Base-by-base conservation (phyloP, 2,329 filamentous ascomycete genomes). In the Nemania sp. region DNA sequence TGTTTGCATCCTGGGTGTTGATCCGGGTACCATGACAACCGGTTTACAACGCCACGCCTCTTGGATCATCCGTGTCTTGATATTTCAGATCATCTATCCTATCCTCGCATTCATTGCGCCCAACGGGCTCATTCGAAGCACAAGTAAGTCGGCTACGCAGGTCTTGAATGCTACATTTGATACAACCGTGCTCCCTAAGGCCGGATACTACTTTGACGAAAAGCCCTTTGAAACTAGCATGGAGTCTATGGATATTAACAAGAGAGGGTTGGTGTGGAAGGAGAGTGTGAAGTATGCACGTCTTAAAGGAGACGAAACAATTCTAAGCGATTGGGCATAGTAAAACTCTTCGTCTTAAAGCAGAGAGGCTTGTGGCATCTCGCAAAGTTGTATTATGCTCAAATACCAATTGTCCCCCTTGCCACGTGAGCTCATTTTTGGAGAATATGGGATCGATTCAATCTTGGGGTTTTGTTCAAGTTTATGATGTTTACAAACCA, bases 1-100 rank as follows among this genome's bases (percentile, higher is more conserved):
- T 1, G 68, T 76, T 41, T 72, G 63, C 26, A 61, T 76, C 10
- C 55, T 75, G 5, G 75, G 73, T 13, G 60, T 68, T 18, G 61
- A 64, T n/a, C 66, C 66, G 15, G 66, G 61, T 22, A 55, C 66
- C 2, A 68, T 60, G 49, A 27, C 20, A 11, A 61, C 55, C 10
- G 47, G 51, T 22, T 20, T 68, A 1, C 38, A 51, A 5, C 60
- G 66, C 5, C 51, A 27, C 15, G 54, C 47, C 10, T 7, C 49
- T 13, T 67, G 47, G 59, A 10, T 51, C 20, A 41, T 62, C 32
- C 43, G 43, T 13, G 59, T 51, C n/a, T 13, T 64, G 20, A 5
- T 55, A 18, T 52, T 60, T 10, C 22, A 51, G 41, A 32, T 68
- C 24, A 38, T 57, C 15, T 59, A 49, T 15, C 60, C 47, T n/a